Base-by-base conservation (phyloP, 441 rosid species). In the Capsella rubella region DNA sequence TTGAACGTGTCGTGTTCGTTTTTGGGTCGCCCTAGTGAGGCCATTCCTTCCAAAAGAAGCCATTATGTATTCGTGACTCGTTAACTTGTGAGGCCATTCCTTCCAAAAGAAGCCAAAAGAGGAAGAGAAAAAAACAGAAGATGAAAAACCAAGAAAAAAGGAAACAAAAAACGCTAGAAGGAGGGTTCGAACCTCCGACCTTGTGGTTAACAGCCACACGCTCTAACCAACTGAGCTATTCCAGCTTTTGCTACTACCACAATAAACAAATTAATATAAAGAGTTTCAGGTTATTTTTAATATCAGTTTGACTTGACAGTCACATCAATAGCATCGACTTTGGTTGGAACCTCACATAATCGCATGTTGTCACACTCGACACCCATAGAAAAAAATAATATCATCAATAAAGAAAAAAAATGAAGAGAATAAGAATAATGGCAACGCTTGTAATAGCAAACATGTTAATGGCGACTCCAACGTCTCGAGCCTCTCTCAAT, bases 141-240 rank as follows among this genome's bases (percentile, higher is more conserved):
- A 16, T 16, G 18, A 16, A 16, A 50, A 0, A 9, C 21, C 4
- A 47, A 46, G 2, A 8, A 8, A 47, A 6, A 15, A 8, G 1
- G 9, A 4, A 9, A 10, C 0, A 4, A 21, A 25, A 49, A 15
- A 90, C 90, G 91, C 90, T 87, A 84, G 89, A 92, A 84, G 91
- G 89, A 87, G 91, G 92, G 90, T 77, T 93, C 79, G 94, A 93
- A 88, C 95, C 92, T 87, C 86, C 93, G 95, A 88, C 97, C 96
- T 89, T 91, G 91, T 88, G 94, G 96, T 91, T 89, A 93, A 89
- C 91, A 89, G 98, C 92, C 95, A 93, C 90, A 93, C 92, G 93
- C 93, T 91, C 97, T 88, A 91, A 72, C 97, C 94, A 87, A 83
- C 90, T 88, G 92, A 93, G 91, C 93, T 89, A 89, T 85, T 91